Base-by-base conservation (phyloP, 768 basidiomycete species). In the Lactarius pseudohatsudake region DNA sequence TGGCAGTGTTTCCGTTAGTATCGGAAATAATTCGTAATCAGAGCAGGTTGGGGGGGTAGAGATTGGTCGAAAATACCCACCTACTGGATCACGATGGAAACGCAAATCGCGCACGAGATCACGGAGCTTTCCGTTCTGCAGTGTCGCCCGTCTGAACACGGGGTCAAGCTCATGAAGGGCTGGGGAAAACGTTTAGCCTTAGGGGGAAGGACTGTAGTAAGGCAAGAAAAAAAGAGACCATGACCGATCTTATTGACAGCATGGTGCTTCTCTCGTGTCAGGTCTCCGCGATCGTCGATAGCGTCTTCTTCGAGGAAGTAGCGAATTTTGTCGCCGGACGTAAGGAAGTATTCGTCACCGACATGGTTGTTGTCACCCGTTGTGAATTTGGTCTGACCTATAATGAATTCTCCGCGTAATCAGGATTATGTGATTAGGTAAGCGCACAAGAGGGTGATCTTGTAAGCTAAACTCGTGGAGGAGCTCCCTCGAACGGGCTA, bases 211-310 rank as follows among this genome's bases (percentile, higher is more conserved):
- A 41, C 16, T 11, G 13, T 8, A 40, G 11, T 4, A 36, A 32
- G 10, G 55, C 67, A 3, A 32, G 3, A 7, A 40, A 13, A 40
- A 20, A 5, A 65, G 70, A 18, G 57, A 91, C 92, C 93, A 74
- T 94, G 92, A 2, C 93, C 91, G 67, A 96, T 94, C 84, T 99
- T 99, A 78, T 99, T 99, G 32, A 98, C 91, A 0, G 93, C 86
- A 72, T 84, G 86, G 56, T 86, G 79, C 75, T 92, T 92, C 64
- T 85, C 84, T 64, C 85, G 80, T 1, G 82, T 83, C 75, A 99
- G 82, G 71, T 86, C 87, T 2, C 93, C 90, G 38, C 84, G 75
- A 30, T 78, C 71, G 67, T 87, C 84, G 7, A 97, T 80, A 0
- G 96, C 94, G 59, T 90, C 93, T 71, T 92, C 89, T 74, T 98